Conservation (phyloP, 192 early-diverging fungal species). For the Diversispora eburnea region DNA sequence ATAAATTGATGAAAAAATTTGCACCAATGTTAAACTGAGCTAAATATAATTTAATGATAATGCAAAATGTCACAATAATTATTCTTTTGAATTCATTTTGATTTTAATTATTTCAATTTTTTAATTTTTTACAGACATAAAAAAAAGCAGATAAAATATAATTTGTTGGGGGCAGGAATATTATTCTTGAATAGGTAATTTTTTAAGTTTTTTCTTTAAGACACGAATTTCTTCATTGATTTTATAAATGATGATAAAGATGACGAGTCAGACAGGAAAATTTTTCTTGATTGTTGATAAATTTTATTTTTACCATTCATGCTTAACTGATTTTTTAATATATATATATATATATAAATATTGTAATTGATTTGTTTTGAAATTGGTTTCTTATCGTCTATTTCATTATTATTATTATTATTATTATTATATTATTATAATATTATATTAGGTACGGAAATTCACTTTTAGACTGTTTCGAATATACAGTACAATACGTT, state of each 20-base stretch:
- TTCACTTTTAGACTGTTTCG: too few species aligned
- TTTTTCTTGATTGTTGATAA: neutral
- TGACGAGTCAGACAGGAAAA: conserved; percentile 8
- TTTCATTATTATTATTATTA: too few species aligned
- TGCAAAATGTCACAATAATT: too few species aligned
- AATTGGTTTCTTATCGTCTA: too few species aligned
- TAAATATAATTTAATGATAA: neutral
- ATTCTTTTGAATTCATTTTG: conserved; percentile 27
- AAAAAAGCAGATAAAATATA: too few species aligned
- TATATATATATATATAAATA: too few species aligned
- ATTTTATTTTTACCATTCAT: conserved; percentile 4
- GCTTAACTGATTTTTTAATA: neutral
- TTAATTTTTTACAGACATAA: too few species aligned
- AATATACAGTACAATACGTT: too few species aligned
- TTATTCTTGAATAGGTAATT: neutral
- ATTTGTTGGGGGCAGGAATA: too few species aligned
- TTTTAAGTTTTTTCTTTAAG: conserved; percentile 16
- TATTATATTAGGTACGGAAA: too few species aligned
- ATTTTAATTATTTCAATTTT: neutral
- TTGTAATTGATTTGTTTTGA: too few species aligned
- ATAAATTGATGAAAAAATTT: conserved; percentile 60
- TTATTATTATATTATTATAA: too few species aligned
- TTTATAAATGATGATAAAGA: conserved; percentile 6
- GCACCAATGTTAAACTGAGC: conserved; percentile 46
- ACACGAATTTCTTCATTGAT: neutral